phyloP scores from a whole-genome alignment of 2,329 filamentous ascomycete species.

The Stagonosporopsis rhizophila region DNA sequence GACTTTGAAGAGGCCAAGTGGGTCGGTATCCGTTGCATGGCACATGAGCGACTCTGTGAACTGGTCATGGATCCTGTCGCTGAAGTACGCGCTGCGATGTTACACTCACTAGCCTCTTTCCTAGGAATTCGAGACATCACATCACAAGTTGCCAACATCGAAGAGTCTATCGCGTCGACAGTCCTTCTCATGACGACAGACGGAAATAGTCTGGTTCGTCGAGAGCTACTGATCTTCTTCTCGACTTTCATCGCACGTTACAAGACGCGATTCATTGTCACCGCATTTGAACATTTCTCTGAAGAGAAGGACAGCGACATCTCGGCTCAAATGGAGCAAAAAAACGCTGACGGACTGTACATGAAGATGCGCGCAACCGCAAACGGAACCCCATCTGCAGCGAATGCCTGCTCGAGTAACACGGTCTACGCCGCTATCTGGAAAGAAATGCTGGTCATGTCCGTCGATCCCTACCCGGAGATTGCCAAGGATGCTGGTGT shows the following conservation, averaged over 20 bases:
- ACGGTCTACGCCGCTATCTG: conserved; percentile 93
- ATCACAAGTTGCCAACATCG: conserved; percentile 86
- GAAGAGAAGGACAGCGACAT: conserved; percentile 68
- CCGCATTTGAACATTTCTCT: conserved; percentile 86
- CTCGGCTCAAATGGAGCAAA: conserved; percentile 30
- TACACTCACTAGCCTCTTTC: conserved; percentile 93
- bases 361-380: conserved; percentile 37
- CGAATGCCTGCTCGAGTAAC: conserved; percentile 68
- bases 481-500: conserved; percentile 83
- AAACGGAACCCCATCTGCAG: conserved; percentile 15
- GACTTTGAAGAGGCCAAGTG: conserved; percentile 93
- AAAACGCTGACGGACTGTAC: conserved; percentile 36
- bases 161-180: conserved; percentile 88
- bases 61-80: conserved; percentile 85
- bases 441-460: conserved; percentile 90
- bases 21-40: conserved; percentile 88
- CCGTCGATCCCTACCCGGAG: conserved; percentile 92
- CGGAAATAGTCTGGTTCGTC: conserved; percentile 91
- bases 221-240: conserved; percentile 91
- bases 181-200: conserved; percentile 92
- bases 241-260: conserved; percentile 91
- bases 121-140: conserved; percentile 92
- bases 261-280: conserved; percentile 89
- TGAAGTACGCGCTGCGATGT: conserved; percentile 91
- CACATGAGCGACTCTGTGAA: conserved; percentile 79